Evolutionary conservation across 805 yeast species (phyloP), one percentile per base, ranked within the genome.

Genomic region (Citeromyces matritensis): DNA sequence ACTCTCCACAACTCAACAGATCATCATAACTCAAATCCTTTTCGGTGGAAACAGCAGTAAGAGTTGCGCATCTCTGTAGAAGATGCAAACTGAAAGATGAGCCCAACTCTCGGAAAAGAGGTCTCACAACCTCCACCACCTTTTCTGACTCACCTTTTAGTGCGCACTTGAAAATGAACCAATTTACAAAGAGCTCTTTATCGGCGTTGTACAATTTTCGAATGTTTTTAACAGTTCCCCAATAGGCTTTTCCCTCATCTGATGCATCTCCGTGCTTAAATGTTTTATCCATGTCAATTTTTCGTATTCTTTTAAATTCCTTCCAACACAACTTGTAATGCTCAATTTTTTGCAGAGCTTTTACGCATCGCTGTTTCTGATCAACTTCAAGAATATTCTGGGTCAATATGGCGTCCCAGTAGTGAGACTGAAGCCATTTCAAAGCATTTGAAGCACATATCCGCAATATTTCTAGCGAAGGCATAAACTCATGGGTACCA

Each of bases 401-500:
- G 6, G 42, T 38, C 2, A 49, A 46, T 9, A 51, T 45, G 23
- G 49, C 56, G 11, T 49, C 38, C 98, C 98, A 88, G 53, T 75
- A 88, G 42, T 77, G 61, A 3, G 57, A 63, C 49, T 63, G 64
- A 2, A 88, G 54, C 96, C 97, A 91, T 5, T 53, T 56, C 30
- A 88, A 49, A 0, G 94, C 94, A 30, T 66, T 57, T 4, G 51
- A 45, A 2, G 72, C 53, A 9, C 75, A 67, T n/a, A 58, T 45
- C 25, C 93, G 58, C n/a, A 86, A 57, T 53, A 80, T 61, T 26
- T 66, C 72, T 27, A 83, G 42, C 23, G 78, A 62, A 2, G 96
- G 95, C 15, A 91, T 51, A 11, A 60, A 57, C 43, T 88, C 97
- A 50, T 91, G 98, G 0, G 98, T 88, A 4, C 93, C 86, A 43